These are phyloP conservation scores for Kodamaea neixiangensis DNA, from an alignment of 805 yeast genomes.

Conservation along the genomic window DNA sequence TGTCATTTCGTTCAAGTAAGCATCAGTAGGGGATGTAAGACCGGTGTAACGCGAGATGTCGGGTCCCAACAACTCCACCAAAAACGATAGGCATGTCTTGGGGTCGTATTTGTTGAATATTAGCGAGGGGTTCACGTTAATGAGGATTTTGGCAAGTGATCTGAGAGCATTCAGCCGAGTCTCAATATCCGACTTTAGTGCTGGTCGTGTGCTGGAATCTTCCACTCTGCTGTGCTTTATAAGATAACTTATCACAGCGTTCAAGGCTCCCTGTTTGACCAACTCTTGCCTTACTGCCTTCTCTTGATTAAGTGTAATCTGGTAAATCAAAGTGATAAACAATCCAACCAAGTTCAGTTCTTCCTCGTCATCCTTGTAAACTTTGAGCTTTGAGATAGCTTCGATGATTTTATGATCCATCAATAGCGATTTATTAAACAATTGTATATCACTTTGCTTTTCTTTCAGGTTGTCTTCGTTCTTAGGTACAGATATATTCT, in stretches of 20 bases:
- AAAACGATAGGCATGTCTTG: constrained; percentile 48
- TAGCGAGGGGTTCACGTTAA: constrained; percentile 44
- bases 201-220: constrained; percentile 23
- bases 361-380: constrained; percentile 17
- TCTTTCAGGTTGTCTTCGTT: constrained; percentile 24
- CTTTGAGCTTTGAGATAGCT: constrained; percentile 20
- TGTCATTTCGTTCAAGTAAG: constrained; percentile 32
- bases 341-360: constrained; percentile 19
- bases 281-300: constrained; percentile 32
- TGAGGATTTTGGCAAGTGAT: constrained; percentile 46
- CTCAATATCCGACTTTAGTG: constrained; percentile 19
- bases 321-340: constrained; percentile 35
- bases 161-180: constrained; percentile 37
- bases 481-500: constrained; percentile 35
- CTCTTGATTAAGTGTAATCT: constrained; percentile 32
- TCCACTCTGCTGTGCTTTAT: constrained; percentile 28
- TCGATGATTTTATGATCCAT: constrained; percentile 24
- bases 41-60: constrained; percentile 24
- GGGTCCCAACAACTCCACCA: constrained; percentile 48
- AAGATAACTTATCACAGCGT: constrained; percentile 40
- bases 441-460: constrained; percentile 25
- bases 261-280: constrained; percentile 49
- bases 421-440: constrained; percentile 33
- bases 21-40: constrained; percentile 5
- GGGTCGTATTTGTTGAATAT: constrained; percentile 43